Evolutionary conservation across 257 asterid genomes (phyloP), one percentile per base, ranked within the genome.

Genomic region (Gardenia jasminoides): DNA sequence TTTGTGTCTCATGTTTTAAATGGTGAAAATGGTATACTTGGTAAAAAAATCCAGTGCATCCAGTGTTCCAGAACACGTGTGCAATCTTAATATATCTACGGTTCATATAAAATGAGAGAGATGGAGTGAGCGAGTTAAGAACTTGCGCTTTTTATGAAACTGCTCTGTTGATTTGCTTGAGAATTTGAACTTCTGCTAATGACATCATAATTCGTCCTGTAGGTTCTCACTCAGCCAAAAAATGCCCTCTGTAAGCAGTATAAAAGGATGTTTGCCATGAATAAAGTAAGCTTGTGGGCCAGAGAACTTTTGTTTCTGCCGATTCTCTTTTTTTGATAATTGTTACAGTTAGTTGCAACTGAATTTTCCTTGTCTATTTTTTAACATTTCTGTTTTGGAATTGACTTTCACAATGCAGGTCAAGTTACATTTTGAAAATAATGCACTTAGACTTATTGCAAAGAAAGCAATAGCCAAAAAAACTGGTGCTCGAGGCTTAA

Each of bases 401-500:
- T n/a, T 43, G 41, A 30, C 30, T 6, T 26, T 62, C 19, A 66
- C 44, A 67, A 78, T 39, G 66, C 90, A 92, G 97, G 98, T 84
- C 79, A 85, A 86, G 85, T 86, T 92, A 80, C 89, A 87, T 64
- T 92, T 92, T 85, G 88, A 94, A 41, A 90, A 91, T 20, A 67
- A 81, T 72, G 96, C 97, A 69, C 79, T 92, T 84, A 88, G 86
- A 84, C 84, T 90, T 82, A 90, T 94, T 82, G 97, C 98, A 7
- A 86, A 88, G 85, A 88, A 90, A 86, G 98, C 97, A 62, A 89
- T 91, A 78, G 87, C 90, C 41, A 92, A 79, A 82, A 91, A 86
- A 81, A 94, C 97, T 12, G 98, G 98, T 74, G 98, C 97, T 15
- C 97, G 98, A 80, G 98, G 98, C 78, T 86, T 94, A 86, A 89